Evolutionary conservation across 2,329 filamentous ascomycete genomes (phyloP).

Genomic region (Diaporthe sp.): DNA sequence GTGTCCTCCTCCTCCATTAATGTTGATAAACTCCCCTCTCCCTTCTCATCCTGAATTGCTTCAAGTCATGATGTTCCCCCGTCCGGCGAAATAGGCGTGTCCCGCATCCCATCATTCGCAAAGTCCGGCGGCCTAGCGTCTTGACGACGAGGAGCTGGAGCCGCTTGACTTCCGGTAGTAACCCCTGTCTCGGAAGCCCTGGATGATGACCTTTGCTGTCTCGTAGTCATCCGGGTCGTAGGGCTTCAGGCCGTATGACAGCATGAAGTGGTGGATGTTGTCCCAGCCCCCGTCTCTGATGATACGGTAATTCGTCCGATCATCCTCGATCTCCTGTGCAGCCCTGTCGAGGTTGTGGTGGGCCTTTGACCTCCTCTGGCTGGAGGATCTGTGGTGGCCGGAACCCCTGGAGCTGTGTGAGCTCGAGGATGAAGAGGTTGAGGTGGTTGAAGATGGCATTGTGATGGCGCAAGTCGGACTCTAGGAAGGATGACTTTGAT

Average conservation of each 20-base stretch:
- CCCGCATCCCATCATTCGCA: slow-evolving; percentile 18
- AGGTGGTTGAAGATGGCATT: slow-evolving; percentile 39
- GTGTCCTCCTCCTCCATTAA: slow-evolving; percentile 3
- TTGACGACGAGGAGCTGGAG: slow-evolving; percentile 29
- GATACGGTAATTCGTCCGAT: slow-evolving; percentile 41
- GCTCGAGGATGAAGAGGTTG: slow-evolving; percentile 36
- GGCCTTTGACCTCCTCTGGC: slow-evolving; percentile 39
- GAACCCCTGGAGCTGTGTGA: slow-evolving; percentile 31
- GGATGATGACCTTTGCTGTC: slow-evolving; percentile 41
- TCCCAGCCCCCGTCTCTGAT: slow-evolving; percentile 41
- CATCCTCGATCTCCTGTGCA: slow-evolving; percentile 37
- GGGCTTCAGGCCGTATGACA: slow-evolving; percentile 40
- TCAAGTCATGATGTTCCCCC: too few relatives aligned
- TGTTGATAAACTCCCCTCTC: neutral
- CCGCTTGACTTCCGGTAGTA: slow-evolving; percentile 38
- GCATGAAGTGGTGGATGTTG: slow-evolving; percentile 42
- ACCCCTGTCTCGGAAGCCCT: slow-evolving; percentile 40
- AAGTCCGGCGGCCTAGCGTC: neutral
- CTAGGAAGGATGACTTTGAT: neutral
- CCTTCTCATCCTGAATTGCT: neutral
- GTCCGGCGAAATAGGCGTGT: slow-evolving; percentile 21
- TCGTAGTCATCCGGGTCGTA: slow-evolving; percentile 41
- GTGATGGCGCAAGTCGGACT: neutral
- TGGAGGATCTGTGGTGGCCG: slow-evolving; percentile 30
- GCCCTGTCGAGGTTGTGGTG: slow-evolving; percentile 41